Evolutionary conservation across 2,329 filamentous ascomycete genomes (phyloP).

Genomic region (Moelleriella libera): DNA sequence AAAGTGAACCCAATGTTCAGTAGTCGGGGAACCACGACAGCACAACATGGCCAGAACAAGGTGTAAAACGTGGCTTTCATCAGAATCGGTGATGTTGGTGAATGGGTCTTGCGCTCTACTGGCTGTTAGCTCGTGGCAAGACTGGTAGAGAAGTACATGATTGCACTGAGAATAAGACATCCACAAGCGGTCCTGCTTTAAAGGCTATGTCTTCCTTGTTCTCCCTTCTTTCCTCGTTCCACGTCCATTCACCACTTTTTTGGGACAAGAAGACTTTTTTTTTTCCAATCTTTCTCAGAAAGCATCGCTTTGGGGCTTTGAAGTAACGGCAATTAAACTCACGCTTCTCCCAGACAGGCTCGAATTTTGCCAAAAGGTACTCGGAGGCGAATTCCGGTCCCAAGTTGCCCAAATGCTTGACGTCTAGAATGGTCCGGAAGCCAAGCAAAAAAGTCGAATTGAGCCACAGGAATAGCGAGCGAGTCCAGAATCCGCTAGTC

Average conservation of each 20-base stretch:
- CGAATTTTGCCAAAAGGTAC: background rate
- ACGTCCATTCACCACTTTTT: too few relatives aligned
- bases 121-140: too few relatives aligned
- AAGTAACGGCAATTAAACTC: background rate
- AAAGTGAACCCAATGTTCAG: constrained; percentile 18
- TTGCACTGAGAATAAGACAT: too few relatives aligned
- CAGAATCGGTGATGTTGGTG: background rate
- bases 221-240: too few relatives aligned
- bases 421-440: background rate
- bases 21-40: constrained; percentile 14
- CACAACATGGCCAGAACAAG: constrained; percentile 5
- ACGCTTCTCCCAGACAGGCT: background rate
- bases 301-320: too few relatives aligned
- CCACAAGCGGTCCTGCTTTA: too few relatives aligned
- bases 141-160: too few relatives aligned
- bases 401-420: background rate
- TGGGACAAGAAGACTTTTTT: too few relatives aligned
- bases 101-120: background rate
- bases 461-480: background rate
- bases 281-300: too few relatives aligned
- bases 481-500: constrained; percentile 9
- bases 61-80: constrained; percentile 4
- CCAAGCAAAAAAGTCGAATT: background rate
- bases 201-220: too few relatives aligned
- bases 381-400: background rate